A percentile compares a stretch with the other conserved stretches of the same genome.
Evolutionary conservation across 2,329 filamentous ascomycete species (phyloP).

Genomic region (Colletotrichum phormii): DNA sequence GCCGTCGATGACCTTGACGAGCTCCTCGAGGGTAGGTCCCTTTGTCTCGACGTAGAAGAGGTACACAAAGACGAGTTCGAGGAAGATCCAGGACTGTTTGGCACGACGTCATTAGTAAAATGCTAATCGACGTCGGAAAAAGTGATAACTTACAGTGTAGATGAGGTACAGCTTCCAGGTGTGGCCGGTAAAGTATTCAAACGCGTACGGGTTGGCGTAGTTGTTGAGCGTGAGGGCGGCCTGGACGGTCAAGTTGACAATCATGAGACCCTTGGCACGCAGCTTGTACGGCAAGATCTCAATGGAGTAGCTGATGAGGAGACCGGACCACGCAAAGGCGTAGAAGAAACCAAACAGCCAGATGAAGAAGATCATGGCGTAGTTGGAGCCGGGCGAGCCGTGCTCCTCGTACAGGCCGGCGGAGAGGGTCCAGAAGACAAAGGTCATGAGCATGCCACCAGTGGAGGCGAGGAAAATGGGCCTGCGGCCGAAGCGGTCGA

Average conservation of each 20-base stretch:
- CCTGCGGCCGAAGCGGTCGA: conserved; percentile 67
- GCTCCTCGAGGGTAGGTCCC: conserved; percentile 74
- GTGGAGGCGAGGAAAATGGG: conserved; percentile 64
- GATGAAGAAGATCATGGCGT: conserved; percentile 57
- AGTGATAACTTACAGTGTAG: conserved; percentile 58
- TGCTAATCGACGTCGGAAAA: too few species aligned
- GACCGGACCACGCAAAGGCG: conserved; percentile 67
- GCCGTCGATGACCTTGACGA: conserved; percentile 75
- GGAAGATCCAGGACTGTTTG: conserved; percentile 59
- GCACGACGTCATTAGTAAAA: background rate
- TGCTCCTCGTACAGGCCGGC: conserved; percentile 58
- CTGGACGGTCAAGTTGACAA: conserved; percentile 68
- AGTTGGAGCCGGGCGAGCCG: conserved; percentile 47
- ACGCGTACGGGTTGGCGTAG: conserved; percentile 66
- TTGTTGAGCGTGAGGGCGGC: conserved; percentile 65
- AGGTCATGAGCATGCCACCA: conserved; percentile 58
- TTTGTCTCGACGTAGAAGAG: conserved; percentile 70
- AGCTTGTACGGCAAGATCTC: conserved; percentile 64
- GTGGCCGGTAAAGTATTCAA: conserved; percentile 56
- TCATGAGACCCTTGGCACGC: conserved; percentile 63
- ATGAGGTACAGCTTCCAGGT: conserved; percentile 68
- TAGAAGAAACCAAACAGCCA: conserved; percentile 58
- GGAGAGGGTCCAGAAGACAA: conserved; percentile 62
- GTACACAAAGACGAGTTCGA: conserved; percentile 67
- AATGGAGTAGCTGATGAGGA: conserved; percentile 65